Evolutionary conservation across 2,329 filamentous ascomycete genomes (phyloP), one percentile per base, ranked within the genome.

Genomic region (Sporothrix pallida): DNA sequence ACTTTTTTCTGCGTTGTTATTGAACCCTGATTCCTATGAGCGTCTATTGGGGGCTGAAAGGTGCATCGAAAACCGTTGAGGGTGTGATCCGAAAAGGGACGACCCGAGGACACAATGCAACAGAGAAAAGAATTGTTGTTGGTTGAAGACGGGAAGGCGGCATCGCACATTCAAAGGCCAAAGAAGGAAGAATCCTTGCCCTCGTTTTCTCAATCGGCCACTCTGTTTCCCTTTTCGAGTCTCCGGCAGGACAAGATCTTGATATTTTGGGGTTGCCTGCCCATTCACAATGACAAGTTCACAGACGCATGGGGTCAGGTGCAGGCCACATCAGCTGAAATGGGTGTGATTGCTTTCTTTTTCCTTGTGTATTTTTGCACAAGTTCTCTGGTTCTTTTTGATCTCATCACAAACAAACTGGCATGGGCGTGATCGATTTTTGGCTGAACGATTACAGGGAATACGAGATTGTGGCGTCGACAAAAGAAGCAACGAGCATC

Each of bases 331-430:
- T 26, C 8, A 58, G 56, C 56, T 58, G 56, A 58, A 58, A 58
- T 31, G 3, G 56, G 56, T 58, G 56, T 31, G 56, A 31, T 31
- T 58, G 56, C 23, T 58, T 58, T 58, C 56, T 58, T 58, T 58
- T 31, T 56, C 31, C 31, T 56, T 31, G 8, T 56, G 20, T 17
- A 52, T 17, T 52, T 52, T 54, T 54, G 31, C 31, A 37, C 31
- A 37, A 37, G 31, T 37, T 37, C 31, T 7, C 4, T 37, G 31
- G 31, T 5, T 37, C 31, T 37, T 3, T 2, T 37, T 37, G 31
- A 37, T 37, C 31, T 37, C 31, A 7, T 37, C 31, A 37, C 31
- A 37, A 37, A 37, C 31, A 37, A 37, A 37, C 31, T 3, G 17
- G 9, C 20, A 20, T 17, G 15, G n/a, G 52, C 52, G 56, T 58